These are phyloP conservation scores for Punica granatum DNA, from an alignment of 345 rosid species.

Conservation along the genomic window DNA sequence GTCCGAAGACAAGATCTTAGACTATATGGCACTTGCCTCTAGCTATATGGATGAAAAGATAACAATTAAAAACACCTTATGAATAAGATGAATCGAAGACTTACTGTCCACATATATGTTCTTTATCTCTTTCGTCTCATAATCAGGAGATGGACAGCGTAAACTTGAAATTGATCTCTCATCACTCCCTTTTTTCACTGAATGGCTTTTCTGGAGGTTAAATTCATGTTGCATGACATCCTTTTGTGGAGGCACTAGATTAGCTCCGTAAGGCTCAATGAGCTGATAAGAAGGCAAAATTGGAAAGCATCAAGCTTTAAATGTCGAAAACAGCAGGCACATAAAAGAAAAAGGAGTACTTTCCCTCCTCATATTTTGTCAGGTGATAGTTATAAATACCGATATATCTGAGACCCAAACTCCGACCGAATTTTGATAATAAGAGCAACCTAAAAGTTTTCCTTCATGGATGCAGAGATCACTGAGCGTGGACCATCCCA, in stretches of 20 bases:
- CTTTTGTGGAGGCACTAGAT: constrained; percentile 29
- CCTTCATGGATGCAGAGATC: constrained; percentile 83
- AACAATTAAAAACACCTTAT: neutral
- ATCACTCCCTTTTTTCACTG: constrained; percentile 32
- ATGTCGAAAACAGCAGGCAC: neutral
- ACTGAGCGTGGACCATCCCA: constrained; percentile 92
- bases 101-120: constrained; percentile 93
- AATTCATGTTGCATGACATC: constrained; percentile 38
- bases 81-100: constrained; percentile 16
- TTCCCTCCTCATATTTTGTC: neutral
- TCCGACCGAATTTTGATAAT: constrained; percentile 69
- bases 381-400: constrained; percentile 28
- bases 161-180: constrained; percentile 27
- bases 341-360: constrained; percentile 2
- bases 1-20: neutral
- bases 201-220: constrained; percentile 35
- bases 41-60: neutral
- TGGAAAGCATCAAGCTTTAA: constrained; percentile 3
- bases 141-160: constrained; percentile 56
- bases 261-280: constrained; percentile 70
- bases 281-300: constrained; percentile 34
- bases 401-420: constrained; percentile 83
- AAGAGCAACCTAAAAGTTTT: constrained; percentile 85
- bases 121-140: constrained; percentile 73
- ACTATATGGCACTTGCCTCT: neutral